Base-by-base conservation (phyloP, 2,329 filamentous ascomycete genomes). In the Penicillium sp. region DNA sequence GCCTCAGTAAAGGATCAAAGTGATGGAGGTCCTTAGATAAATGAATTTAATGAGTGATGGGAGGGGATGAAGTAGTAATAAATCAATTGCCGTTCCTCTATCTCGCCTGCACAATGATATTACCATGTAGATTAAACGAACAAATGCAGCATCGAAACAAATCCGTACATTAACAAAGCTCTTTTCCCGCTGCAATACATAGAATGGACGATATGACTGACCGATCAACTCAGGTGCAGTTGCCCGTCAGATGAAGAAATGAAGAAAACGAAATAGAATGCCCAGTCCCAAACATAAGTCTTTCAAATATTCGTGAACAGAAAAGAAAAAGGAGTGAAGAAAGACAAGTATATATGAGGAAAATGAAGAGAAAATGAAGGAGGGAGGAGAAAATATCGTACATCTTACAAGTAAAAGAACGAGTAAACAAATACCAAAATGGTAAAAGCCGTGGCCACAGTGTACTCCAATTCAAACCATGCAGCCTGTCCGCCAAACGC, bases 381-480 rank as follows among this genome's bases (percentile, higher is more conserved):
- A n/a, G 16, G 14, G 14, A 21, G 9, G 28, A 23, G 5, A 21
- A 20, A 28, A n/a, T 55, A 57, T 54, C 50, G 50, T 57, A 54
- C 52, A 58, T 55, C 24, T n/a, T 40, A 50, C 12, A 50, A 12
- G 42, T 65, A 69, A 43, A 71, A 66, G 62, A 71, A 73, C 40
- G 71, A 68, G 40, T 68, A 70, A 23, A 78, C 75, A 63, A 84
- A 83, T 54, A 82, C 66, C 53, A 81, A 60, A 33, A 71, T 65
- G 2, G 81, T 83, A 63, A 76, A 83, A 3, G 70, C 60, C 0
- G 81, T 83, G 7, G 79, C 76, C 2, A 77, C 57, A 3, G 76
- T 80, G 64, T 82, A 78, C 70, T 83, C 79, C 46, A 82, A 60
- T 69, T 84, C 82, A 64, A 82, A 83, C 75, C 78, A 82, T 18